Evolutionary conservation across 352 stramenopile genomes (phyloP).

Genomic region (Phytophthora quininea): DNA sequence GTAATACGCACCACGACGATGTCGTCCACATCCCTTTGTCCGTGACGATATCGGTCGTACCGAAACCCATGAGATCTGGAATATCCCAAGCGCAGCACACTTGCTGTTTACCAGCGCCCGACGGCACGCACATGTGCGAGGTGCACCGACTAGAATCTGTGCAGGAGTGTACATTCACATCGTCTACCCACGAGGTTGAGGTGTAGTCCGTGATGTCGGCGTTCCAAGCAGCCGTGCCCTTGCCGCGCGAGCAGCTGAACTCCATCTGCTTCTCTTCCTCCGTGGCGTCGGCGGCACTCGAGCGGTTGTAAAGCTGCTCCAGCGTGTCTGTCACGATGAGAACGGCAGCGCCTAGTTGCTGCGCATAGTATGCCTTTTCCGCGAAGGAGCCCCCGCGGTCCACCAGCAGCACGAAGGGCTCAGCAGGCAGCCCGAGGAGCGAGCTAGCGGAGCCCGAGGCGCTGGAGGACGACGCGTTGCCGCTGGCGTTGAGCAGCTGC

Average conservation of each 20-base stretch:
- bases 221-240: conserved; percentile 33
- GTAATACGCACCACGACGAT: conserved; percentile 76
- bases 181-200: conserved; percentile 32
- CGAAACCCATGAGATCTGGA: conserved; percentile 74
- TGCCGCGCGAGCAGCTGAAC: conserved; percentile 63
- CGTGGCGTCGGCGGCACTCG: conserved; percentile 30
- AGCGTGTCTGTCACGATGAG: conserved; percentile 81
- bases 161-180: conserved; percentile 54
- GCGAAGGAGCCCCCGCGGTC: conserved; percentile 72
- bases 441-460: conserved; percentile 7
- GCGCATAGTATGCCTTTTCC: conserved; percentile 75
- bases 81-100: conserved; percentile 87
- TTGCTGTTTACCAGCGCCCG: conserved; percentile 46
- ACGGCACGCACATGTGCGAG: conserved; percentile 71
- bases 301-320: conserved; percentile 74
- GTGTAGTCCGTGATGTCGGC: conserved; percentile 39
- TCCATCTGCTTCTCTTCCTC: conserved; percentile 51
- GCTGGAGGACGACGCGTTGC: conserved; percentile 19
- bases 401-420: conserved; percentile 72
- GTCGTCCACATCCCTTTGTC: conserved; percentile 48
- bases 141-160: conserved; percentile 45
- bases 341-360: conserved; percentile 65
- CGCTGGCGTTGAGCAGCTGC: conserved; percentile 31
- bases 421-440: conserved; percentile 28
- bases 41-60: conserved; percentile 35